These are phyloP conservation scores for Lecanoromycetidae sp. DNA, from an alignment of 2,329 filamentous ascomycete species.

Conservation along the genomic window DNA sequence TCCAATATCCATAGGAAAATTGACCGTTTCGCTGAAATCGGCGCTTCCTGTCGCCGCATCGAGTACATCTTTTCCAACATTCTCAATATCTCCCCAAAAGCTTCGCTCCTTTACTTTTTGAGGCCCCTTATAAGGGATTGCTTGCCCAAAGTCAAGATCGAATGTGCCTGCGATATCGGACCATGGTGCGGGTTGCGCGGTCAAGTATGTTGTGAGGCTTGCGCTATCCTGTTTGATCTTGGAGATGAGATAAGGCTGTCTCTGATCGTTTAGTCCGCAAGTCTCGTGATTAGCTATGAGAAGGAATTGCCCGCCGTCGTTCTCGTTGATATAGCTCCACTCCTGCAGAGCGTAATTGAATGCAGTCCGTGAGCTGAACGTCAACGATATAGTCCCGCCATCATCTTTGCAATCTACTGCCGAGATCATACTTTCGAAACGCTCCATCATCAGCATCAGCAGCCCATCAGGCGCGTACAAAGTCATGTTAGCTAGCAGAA, in stretches of 20 bases:
- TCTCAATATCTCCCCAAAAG: conserved; percentile 7
- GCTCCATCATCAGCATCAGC: conserved; percentile 26
- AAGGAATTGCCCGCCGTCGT: conserved; percentile 22
- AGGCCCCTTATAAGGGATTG: conserved; percentile 4
- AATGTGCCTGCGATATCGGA: conserved; percentile 20
- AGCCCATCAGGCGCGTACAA: conserved; percentile 23
- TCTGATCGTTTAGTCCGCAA: conserved; percentile 23
- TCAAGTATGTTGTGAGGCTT: conserved; percentile 17
- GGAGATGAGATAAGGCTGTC: conserved; percentile 22
- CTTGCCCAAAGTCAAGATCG: conserved; percentile 21
- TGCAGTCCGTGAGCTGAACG: conserved; percentile 23
- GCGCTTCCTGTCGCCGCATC: conserved; percentile 15
- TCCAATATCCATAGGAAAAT: conserved; percentile 19
- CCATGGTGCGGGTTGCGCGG: conserved; percentile 18
- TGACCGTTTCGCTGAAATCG: conserved; percentile 17
- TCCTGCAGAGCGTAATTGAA: conserved; percentile 23
- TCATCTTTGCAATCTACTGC: conserved; percentile 23
- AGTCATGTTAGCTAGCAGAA: conserved; percentile 26
- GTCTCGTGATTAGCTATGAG: conserved; percentile 26
- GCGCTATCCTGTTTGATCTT: conserved; percentile 18
- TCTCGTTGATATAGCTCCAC: conserved; percentile 25
- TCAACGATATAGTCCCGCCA: conserved; percentile 22
- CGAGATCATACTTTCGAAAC: conserved; percentile 24
- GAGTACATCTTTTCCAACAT: conserved; percentile 13
- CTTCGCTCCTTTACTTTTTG: conserved; percentile 2